Evolutionary conservation across 441 rosid genomes (phyloP).

Genomic region (Theobroma grandiflorum): DNA sequence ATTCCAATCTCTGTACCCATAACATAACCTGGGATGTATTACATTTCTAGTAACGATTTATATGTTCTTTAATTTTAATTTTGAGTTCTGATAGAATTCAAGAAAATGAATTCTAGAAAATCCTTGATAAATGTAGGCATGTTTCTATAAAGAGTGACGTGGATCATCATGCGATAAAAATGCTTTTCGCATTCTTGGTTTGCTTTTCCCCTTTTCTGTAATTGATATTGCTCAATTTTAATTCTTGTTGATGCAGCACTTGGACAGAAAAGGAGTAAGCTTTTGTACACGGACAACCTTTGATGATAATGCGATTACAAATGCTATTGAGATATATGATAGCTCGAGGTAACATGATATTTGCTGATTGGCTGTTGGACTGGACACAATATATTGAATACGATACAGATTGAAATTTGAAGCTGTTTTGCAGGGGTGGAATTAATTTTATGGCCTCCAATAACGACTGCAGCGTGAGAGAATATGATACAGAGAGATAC

Average conservation of each 20-base stretch:
- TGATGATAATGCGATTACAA: constrained; percentile 71
- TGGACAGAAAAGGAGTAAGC: constrained; percentile 58
- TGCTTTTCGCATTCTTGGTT: neutral
- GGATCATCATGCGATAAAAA: neutral
- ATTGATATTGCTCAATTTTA: neutral
- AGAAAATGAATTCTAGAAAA: neutral
- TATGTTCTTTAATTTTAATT: neutral
- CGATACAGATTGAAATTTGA: neutral
- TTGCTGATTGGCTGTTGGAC: neutral
- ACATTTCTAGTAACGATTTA: neutral
- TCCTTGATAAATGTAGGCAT: neutral
- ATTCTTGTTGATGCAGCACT: constrained; percentile 39
- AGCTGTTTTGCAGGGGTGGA: constrained; percentile 53
- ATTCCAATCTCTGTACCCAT: neutral
- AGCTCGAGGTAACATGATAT: constrained; percentile 37
- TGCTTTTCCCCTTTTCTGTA: neutral
- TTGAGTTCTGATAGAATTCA: neutral
- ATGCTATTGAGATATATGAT: constrained; percentile 63
- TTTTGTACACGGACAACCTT: constrained; percentile 63
- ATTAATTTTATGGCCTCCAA: constrained; percentile 60
- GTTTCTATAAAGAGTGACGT: neutral
- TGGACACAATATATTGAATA: neutral
- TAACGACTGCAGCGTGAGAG: constrained; percentile 61
- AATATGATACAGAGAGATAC: constrained; percentile 50
- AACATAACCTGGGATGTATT: neutral